Evolutionary conservation across 2,329 filamentous ascomycete species (phyloP).

Genomic region (Paraphoma sp.): DNA sequence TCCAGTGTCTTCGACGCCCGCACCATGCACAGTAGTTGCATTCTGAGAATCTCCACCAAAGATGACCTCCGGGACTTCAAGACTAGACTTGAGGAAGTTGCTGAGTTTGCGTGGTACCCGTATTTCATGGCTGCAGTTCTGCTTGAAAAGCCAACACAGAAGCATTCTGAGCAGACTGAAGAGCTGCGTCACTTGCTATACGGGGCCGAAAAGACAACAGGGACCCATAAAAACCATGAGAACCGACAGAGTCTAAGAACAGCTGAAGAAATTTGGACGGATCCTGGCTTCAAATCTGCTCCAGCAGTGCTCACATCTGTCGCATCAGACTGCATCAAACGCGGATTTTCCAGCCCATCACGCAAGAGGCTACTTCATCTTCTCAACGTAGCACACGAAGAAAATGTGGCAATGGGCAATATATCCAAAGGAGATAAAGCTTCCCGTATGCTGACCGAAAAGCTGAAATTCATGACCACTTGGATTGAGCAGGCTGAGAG

Average conservation of each 20-base stretch:
- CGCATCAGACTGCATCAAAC: slow-evolving; percentile 4
- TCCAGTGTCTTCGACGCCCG: slow-evolving; percentile 4
- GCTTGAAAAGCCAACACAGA: neutral
- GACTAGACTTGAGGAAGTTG: neutral
- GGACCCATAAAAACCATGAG: neutral
- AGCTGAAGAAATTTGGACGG: neutral
- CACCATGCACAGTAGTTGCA: slow-evolving; percentile 7
- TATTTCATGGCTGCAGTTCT: neutral
- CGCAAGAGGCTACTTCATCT: neutral
- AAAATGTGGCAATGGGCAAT: neutral
- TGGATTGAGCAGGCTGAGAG: neutral
- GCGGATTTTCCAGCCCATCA: neutral
- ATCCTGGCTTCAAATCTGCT: slow-evolving; percentile 1
- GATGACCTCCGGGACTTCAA: slow-evolving; percentile 2
- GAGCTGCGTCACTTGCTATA: neutral
- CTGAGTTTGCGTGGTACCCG: neutral
- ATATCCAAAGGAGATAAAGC: neutral
- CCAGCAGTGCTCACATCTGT: slow-evolving; percentile 8
- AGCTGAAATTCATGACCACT: neutral
- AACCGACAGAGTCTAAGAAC: neutral
- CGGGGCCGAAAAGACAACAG: neutral
- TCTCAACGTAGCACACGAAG: neutral
- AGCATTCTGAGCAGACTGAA: neutral
- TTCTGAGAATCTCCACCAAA: slow-evolving; percentile 5
- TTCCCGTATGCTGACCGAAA: neutral